Conservation (phyloP, 2,329 filamentous ascomycete species). For the Phaeosphaeria sp. region DNA sequence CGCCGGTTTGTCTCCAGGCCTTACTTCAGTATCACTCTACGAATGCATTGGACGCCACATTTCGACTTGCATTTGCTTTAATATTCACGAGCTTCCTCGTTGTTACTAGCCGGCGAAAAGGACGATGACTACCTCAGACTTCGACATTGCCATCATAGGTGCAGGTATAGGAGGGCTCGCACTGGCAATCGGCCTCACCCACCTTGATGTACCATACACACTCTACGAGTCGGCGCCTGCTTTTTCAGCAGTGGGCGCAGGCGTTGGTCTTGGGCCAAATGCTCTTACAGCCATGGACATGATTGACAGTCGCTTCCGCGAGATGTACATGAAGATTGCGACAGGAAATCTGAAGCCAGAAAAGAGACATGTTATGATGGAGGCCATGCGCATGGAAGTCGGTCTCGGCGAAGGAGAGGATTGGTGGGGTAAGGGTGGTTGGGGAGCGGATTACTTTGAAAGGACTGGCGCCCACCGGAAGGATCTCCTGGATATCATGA, state of each 20-base stretch:
- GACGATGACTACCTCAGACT: constrained; percentile 2
- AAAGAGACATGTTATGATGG: constrained; percentile 51
- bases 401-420: constrained; percentile 48
- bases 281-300: constrained; percentile 52
- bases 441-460: constrained; percentile 48
- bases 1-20: not conserved
- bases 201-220: constrained; percentile 28
- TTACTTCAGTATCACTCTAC: not conserved
- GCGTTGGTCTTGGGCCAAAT: constrained; percentile 51
- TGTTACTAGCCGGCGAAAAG: not conserved
- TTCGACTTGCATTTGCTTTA: not conserved
- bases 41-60: not conserved
- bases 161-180: constrained; percentile 38
- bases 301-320: constrained; percentile 49
- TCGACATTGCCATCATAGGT: constrained; percentile 25
- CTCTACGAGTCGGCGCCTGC: constrained; percentile 35
- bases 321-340: constrained; percentile 49
- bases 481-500: constrained; percentile 56
- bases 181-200: constrained; percentile 33
- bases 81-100: not conserved
- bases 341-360: constrained; percentile 49
- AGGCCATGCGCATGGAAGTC: constrained; percentile 51
- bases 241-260: constrained; percentile 35
- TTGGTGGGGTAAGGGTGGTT: constrained; percentile 46
- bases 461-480: constrained; percentile 53